Base-by-base conservation (phyloP, 345 rosid genomes). In the Orychophragmus violaceus region DNA sequence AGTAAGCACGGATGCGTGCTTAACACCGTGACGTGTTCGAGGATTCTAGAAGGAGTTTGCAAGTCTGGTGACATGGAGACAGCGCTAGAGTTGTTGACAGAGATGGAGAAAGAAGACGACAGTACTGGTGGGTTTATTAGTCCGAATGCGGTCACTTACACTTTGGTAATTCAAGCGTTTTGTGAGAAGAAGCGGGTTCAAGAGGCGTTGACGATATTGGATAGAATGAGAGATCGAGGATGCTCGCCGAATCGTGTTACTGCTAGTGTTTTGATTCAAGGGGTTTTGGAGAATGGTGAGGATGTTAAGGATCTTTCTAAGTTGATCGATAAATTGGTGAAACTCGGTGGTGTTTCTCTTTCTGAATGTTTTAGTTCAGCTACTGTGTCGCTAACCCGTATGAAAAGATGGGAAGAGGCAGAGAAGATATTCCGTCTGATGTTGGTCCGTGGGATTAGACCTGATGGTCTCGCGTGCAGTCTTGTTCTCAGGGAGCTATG, bases 181-280 rank as follows among this genome's bases (percentile, higher is more conserved):
- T 87, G 89, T 56, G 81, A 78, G 76, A 80, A 75, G 58, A 87
- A 89, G 22, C 72, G 59, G 70, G 27, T 72, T 10, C 54, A 0
- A 16, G 91, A 86, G 57, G 97, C 90, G n/a, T 53, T 88, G 75
- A 60, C 33, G 67, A 27, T 90, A 62, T 77, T 90, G 59, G 88
- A 93, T 61, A 81, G 89, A 78, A 93, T 93, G 96, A 77, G 58
- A 57, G 80, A 75, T 57, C 39, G 12, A 68, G 88, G 90, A 7
- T 81, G 85, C 74, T 70, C 55, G 50, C 96, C 95, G 30, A 90
- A 85, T 69, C 82, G 82, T 27, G 90, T 87, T 49, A 94, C 96
- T 8, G 79, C 82, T 70, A 72, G 78, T 74, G 77, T 79, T 70
- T 75, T 90, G 81, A 76, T 94, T n/a, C 63, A 82, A 65, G 79